These are phyloP conservation scores for Starmerella gropengiesseri DNA, from an alignment of 805 yeast genomes.

Conservation along the genomic window DNA sequence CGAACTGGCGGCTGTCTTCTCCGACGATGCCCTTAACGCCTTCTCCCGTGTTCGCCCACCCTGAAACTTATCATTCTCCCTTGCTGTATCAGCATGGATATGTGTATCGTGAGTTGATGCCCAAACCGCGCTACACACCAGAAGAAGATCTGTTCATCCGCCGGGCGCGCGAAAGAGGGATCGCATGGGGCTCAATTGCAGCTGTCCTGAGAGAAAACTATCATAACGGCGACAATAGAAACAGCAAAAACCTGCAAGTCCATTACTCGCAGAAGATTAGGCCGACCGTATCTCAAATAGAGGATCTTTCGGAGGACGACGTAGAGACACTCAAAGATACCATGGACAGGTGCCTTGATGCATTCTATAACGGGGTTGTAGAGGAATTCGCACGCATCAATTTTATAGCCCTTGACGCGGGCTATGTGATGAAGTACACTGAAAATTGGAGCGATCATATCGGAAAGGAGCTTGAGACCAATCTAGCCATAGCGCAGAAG, in stretches of 20 bases:
- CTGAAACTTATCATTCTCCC: no score
- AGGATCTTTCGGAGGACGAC: not conserved
- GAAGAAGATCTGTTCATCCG: constrained; percentile 2
- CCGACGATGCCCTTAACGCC: no score
- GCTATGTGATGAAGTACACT: not conserved
- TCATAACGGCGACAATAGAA: constrained; percentile 2
- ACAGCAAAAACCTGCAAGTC: constrained; percentile 14
- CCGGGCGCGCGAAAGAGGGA: not conserved
- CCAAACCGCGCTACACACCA: not conserved
- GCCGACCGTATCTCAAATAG: not conserved
- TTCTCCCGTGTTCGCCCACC: no score
- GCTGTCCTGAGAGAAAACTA: not conserved
- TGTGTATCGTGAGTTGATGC: not conserved
- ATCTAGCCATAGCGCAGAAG: not conserved
- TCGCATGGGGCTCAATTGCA: constrained; percentile 7
- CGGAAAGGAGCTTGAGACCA: not conserved
- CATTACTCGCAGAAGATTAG: constrained; percentile 14
- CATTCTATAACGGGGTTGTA: constrained; percentile 5
- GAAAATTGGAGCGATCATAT: not conserved
- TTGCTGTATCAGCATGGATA: not conserved
- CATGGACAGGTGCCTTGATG: not conserved
- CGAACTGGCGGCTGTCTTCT: no score
- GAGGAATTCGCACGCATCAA: not conserved
- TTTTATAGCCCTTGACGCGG: not conserved
- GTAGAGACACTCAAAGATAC: not conserved